A percentile compares a stretch with the other conserved stretches of the same genome.
Conservation (phyloP, 495 filamentous ascomycete genomes). For the Penicillium cinerascens region DNA sequence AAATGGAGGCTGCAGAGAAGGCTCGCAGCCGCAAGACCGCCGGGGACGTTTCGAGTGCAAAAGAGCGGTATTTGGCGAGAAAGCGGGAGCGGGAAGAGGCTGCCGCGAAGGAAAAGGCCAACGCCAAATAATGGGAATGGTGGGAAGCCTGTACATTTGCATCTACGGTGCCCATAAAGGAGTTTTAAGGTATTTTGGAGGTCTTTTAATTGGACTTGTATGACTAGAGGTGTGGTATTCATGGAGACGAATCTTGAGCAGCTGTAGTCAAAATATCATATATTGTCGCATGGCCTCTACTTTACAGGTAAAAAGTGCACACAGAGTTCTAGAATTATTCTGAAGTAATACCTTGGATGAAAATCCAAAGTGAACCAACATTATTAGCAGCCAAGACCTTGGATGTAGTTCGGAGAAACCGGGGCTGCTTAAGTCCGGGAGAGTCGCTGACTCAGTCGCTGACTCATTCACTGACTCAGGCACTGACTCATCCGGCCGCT, state of each 20-base stretch:
- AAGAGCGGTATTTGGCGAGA: constrained; percentile 81
- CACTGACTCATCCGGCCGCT: constrained; percentile 2
- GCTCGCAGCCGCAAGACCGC: constrained; percentile 72
- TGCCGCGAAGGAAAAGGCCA: constrained; percentile 30
- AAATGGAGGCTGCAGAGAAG: constrained; percentile 64
- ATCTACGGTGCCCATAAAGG: neutral
- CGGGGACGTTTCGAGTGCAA: constrained; percentile 78
- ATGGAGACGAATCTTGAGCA: neutral
- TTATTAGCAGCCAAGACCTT: too few relatives aligned
- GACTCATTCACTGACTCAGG: neutral
- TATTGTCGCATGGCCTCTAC: neutral
- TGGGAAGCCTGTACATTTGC: neutral
- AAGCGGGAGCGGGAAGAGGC: constrained; percentile 76
- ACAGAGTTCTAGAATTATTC: too few relatives aligned
- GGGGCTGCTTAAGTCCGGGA: neutral
- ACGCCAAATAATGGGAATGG: neutral
- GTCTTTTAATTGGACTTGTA: neutral
- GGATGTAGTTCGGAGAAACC: neutral
- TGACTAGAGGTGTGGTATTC: neutral
- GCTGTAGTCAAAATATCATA: neutral
- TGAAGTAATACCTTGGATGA: neutral
- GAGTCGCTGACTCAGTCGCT: neutral
- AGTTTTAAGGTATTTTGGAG: neutral
- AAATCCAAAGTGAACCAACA: too few relatives aligned
- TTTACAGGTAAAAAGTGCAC: too few relatives aligned